Percentiles rank a stretch among this genome's conserved stretches.
These are phyloP conservation scores for Solanum etuberosum DNA, from an alignment of 257 asterid species.

Conservation along the genomic window DNA sequence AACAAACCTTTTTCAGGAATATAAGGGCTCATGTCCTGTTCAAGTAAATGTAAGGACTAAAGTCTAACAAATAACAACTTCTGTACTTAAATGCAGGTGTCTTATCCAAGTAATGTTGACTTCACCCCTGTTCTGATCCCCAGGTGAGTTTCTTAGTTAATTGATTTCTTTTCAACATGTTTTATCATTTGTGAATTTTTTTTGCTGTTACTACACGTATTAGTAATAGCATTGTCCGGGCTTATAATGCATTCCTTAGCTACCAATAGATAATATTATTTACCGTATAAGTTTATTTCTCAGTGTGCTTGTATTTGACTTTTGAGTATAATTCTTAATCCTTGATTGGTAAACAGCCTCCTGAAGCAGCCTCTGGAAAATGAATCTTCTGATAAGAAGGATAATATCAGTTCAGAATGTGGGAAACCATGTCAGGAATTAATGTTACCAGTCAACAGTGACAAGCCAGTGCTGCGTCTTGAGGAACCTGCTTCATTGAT, in stretches of 20 bases:
- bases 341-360: slow-evolving; percentile 26
- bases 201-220: not conserved
- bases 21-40: not conserved
- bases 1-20: not conserved
- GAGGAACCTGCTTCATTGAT: slow-evolving; percentile 65
- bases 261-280: not conserved
- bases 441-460: slow-evolving; percentile 23
- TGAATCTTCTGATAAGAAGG: slow-evolving; percentile 26
- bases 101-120: slow-evolving; percentile 70
- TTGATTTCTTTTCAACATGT: not conserved
- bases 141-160: slow-evolving; percentile 33
- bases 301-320: not conserved
- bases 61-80: not conserved
- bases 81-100: slow-evolving; percentile 49
- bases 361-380: slow-evolving; percentile 41
- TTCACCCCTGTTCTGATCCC: slow-evolving; percentile 44
- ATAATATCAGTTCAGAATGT: slow-evolving; percentile 27
- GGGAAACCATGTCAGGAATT: slow-evolving; percentile 37
- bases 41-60: not conserved
- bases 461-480: slow-evolving; percentile 18
- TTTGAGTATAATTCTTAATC: not conserved
- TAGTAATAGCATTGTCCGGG: not conserved
- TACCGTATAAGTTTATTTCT: not conserved
- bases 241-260: not conserved
- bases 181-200: not conserved